These are phyloP conservation scores for Striga hermonthica DNA, from an alignment of 305 asterid genomes.

Conservation along the genomic window DNA sequence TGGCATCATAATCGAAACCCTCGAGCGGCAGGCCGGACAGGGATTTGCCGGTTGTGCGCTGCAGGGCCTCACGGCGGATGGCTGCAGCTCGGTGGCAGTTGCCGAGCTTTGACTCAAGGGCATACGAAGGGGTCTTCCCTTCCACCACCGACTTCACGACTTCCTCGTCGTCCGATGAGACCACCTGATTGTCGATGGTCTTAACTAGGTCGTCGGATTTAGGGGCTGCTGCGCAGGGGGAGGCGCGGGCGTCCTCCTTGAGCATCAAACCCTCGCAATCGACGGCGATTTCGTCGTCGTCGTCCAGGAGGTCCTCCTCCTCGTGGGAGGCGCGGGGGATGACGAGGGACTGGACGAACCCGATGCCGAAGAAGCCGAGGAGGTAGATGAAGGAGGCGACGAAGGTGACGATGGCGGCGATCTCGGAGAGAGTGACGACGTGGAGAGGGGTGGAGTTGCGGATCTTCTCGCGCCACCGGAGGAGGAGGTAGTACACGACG, in stretches of 20 bases:
- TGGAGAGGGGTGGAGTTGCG: slow-evolving; percentile 37
- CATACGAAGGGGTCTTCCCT: slow-evolving; percentile 36
- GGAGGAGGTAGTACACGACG: slow-evolving; percentile 37
- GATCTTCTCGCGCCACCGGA: slow-evolving; percentile 21
- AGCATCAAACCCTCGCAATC: slow-evolving; percentile 22
- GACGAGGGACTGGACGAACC: slow-evolving; percentile 38
- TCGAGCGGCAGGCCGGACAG: slow-evolving; percentile 36
- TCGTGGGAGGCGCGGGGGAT: slow-evolving; percentile 21
- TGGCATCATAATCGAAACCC: slow-evolving; percentile 38
- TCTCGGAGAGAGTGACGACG: slow-evolving; percentile 36
- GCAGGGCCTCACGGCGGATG: slow-evolving; percentile 41
- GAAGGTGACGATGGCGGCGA: slow-evolving; percentile 35
- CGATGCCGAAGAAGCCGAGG: slow-evolving; percentile 38
- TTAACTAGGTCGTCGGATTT: background rate
- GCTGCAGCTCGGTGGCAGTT: slow-evolving; percentile 37
- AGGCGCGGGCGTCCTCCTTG: slow-evolving; percentile 28
- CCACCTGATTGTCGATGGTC: background rate
- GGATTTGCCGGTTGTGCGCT: slow-evolving; percentile 36
- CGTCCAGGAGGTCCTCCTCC: slow-evolving; percentile 5
- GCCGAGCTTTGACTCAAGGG: slow-evolving; percentile 39
- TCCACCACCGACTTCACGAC: slow-evolving; percentile 34
- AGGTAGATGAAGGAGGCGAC: slow-evolving; percentile 4
- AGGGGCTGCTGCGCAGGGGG: slow-evolving; percentile 30
- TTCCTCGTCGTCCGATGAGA: slow-evolving; percentile 31
- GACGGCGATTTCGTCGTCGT: slow-evolving; percentile 16